Percentiles rank a stretch among this genome's conserved stretches.
Conservation (phyloP, 2,329 filamentous ascomycete species). For the Phaeophleospora eucalypticola region DNA sequence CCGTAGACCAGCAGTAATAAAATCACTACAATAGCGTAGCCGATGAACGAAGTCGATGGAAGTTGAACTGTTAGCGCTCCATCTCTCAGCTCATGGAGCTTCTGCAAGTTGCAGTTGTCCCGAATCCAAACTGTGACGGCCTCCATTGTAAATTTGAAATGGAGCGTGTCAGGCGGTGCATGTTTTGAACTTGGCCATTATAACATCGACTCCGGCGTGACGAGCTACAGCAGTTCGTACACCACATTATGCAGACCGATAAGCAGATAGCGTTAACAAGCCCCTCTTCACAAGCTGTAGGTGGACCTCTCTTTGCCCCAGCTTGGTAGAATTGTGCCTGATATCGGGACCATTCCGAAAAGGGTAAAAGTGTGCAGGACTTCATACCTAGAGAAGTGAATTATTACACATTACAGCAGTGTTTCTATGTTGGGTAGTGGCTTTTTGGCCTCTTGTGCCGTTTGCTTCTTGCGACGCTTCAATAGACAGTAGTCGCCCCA, state of each 20-base stretch:
- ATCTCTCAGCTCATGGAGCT: background rate
- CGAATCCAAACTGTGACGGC: background rate
- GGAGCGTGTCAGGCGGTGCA: too few relatives aligned
- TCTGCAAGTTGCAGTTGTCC: background rate
- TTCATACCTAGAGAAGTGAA: background rate
- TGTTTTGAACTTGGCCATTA: too few relatives aligned
- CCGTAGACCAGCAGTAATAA: background rate
- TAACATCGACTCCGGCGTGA: background rate
- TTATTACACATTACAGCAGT: conserved; percentile 8
- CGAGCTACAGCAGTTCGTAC: background rate
- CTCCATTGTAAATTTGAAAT: background rate
- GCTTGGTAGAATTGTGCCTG: background rate
- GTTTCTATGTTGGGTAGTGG: conserved; percentile 17
- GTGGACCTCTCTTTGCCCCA: conserved; percentile 5
- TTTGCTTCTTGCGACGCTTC: conserved; percentile 45
- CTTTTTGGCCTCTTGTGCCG: conserved; percentile 4
- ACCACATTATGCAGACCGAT: background rate
- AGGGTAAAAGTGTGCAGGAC: conserved; percentile 2
- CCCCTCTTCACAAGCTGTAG: background rate
- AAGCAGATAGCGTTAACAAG: background rate
- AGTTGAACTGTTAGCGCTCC: background rate
- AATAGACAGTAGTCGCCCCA: conserved; percentile 91
- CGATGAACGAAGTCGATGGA: background rate
- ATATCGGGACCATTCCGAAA: conserved; percentile 5
- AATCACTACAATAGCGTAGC: background rate